These are phyloP conservation scores for Eruca vesicaria DNA, from an alignment of 441 rosid genomes.

Conservation along the genomic window DNA sequence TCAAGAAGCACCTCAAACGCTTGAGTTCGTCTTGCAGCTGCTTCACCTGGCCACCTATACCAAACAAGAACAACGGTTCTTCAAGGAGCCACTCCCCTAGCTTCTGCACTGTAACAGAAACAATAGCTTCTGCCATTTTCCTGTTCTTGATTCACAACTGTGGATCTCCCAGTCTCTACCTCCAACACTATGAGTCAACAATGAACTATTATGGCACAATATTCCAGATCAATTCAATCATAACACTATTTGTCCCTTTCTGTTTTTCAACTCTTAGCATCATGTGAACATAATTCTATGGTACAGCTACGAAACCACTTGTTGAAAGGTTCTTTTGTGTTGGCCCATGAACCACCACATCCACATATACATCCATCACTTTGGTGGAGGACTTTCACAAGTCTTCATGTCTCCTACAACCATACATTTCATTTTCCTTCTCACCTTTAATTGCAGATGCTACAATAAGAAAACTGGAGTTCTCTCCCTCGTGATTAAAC, in stretches of 20 bases:
- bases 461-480: not conserved
- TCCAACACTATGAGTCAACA: slow-evolving; percentile 6
- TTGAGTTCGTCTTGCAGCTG: slow-evolving; percentile 32
- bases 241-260: not conserved
- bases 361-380: slow-evolving; percentile 20
- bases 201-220: slow-evolving; percentile 4
- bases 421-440: slow-evolving; percentile 6
- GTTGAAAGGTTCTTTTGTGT: slow-evolving; percentile 1
- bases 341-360: slow-evolving; percentile 21
- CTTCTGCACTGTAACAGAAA: slow-evolving; percentile 34
- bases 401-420: slow-evolving; percentile 19
- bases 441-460: slow-evolving; percentile 2
- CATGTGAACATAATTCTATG: slow-evolving; percentile 6
- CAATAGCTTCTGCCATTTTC: slow-evolving; percentile 35
- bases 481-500: slow-evolving; percentile 6
- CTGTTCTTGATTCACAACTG: slow-evolving; percentile 12
- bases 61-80: slow-evolving; percentile 28
- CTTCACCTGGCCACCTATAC: slow-evolving; percentile 32
- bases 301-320: slow-evolving; percentile 10
- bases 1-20: slow-evolving; percentile 34
- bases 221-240: slow-evolving; percentile 8
- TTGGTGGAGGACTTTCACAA: slow-evolving; percentile 26
- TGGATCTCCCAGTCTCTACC: not conserved
- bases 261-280: slow-evolving; percentile 11
- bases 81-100: slow-evolving; percentile 30